Base-by-base conservation (phyloP, 306 rosid species). In the Crotalaria pallida region DNA sequence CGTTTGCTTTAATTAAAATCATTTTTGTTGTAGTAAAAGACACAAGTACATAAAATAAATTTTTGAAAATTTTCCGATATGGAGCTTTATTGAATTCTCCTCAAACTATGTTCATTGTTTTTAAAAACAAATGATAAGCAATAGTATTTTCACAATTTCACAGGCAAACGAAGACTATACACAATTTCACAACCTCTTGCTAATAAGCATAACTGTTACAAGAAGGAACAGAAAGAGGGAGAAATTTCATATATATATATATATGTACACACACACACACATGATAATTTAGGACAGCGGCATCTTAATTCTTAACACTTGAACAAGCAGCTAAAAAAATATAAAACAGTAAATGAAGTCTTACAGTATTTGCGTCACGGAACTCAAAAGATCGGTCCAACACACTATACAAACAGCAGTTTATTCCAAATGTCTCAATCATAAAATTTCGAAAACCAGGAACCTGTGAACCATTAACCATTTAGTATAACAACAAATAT, bases 341-440 rank as follows among this genome's bases (percentile, higher is more conserved):
- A 44, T 34, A 36, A 58, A 47, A 76, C 26, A 58, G 57, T 44
- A 44, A 38, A 66, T 36, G 68, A 62, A 62, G 71, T 44, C 97
- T 88, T 83, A 94, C 99, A 71, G 97, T 87, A 75, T 94, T 94
- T 65, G 97, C 96, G 67, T 94, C 99, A 44, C 81, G 96, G 67
- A 94, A 83, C 66, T 94, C 95, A 29, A 94, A 94, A 65, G 97
- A 87, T 79, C 80, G 86, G 84, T 94, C 97, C 57, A 94, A 95
- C 76, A 94, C 84, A 66, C 99, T 94, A 68, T 87, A 87, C 82
- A 94, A 76, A 80, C 97, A 94, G 85, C 99, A 94, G 82, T 88
- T 84, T 65, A 83, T 86, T 51, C 97, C 96, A 80, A 94, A 94
- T 73, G 79, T 69, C 82, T 88, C 96, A 10, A 94, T 77, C 78